phyloP scores from a whole-genome alignment of 2,329 filamentous ascomycete species.

The Didymella lethalis region DNA sequence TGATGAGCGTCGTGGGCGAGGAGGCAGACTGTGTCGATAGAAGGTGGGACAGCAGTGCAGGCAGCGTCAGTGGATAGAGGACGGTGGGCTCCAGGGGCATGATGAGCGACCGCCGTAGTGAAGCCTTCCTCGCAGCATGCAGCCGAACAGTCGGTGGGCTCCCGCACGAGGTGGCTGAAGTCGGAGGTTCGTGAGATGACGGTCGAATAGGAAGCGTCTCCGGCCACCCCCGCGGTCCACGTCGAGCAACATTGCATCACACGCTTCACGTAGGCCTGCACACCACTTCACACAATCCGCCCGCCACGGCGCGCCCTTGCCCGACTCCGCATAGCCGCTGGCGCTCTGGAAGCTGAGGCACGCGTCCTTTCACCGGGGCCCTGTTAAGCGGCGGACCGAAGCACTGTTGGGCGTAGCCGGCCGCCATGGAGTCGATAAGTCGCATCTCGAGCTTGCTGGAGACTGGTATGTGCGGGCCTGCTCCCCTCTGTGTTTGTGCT shows the following conservation, averaged over 20 bases:
- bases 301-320: conserved; percentile 27
- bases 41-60: conserved; percentile 69
- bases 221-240: conserved; percentile 12
- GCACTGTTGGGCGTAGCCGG: conserved; percentile 24
- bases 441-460: conserved; percentile 93
- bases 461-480: conserved; percentile 69
- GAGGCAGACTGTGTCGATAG: conserved; percentile 59
- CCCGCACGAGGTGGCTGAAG: background rate
- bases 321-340: conserved; percentile 38
- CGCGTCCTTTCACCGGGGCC: conserved; percentile 2
- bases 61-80: conserved; percentile 50
- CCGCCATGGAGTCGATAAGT: conserved; percentile 90
- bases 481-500: background rate
- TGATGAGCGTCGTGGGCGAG: conserved; percentile 70
- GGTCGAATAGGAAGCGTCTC: conserved; percentile 16
- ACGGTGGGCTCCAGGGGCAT: conserved; percentile 47
- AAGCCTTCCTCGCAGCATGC: conserved; percentile 5
- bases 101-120: background rate
- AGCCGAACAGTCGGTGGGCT: too few species aligned
- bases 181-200: background rate
- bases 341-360: conserved; percentile 24
- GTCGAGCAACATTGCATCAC: conserved; percentile 18
- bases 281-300: conserved; percentile 33
- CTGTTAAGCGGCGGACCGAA: conserved; percentile 26
- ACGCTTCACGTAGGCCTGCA: conserved; percentile 30